A percentile compares a stretch with the other conserved stretches of the same genome.
phyloP scores from a whole-genome alignment of 164 flowering plant species.

The Cinnamomum chago region DNA sequence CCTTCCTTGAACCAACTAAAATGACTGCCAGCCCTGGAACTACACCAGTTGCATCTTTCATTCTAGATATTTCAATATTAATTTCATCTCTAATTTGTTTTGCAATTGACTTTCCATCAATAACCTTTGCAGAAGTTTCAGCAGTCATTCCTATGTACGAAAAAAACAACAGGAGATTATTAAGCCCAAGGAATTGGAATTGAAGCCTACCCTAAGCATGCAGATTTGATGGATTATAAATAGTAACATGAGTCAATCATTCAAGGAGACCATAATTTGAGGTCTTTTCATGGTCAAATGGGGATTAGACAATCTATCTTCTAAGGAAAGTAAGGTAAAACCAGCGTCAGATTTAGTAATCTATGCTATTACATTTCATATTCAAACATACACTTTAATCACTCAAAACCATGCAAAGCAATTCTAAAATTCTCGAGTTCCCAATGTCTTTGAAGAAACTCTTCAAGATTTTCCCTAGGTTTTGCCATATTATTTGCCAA shows the following conservation, averaged over 20 bases:
- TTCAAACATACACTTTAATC: no score
- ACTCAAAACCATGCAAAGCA: no score
- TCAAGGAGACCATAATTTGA: background rate
- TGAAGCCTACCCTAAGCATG: background rate
- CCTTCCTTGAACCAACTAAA: conserved; percentile 86
- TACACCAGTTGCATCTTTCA: conserved; percentile 72
- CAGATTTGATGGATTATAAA: background rate
- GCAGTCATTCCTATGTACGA: conserved; percentile 32
- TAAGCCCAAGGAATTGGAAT: background rate
- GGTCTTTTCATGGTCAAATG: background rate
- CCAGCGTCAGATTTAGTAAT: no score
- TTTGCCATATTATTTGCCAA: no score
- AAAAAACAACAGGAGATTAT: background rate
- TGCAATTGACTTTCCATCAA: conserved; percentile 83
- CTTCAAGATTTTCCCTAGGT: no score
- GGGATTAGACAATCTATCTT: background rate
- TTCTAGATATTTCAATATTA: conserved; percentile 55
- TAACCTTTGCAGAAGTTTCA: conserved; percentile 53
- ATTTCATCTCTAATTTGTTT: conserved; percentile 76
- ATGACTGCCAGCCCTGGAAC: conserved; percentile 97
- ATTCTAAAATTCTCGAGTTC: no score
- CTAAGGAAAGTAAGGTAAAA: background rate
- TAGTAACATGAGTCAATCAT: background rate
- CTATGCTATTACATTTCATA: no score
- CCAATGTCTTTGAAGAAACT: no score